These are phyloP conservation scores for Tolypocladium album DNA, from an alignment of 2,329 filamentous ascomycete genomes.

Conservation along the genomic window DNA sequence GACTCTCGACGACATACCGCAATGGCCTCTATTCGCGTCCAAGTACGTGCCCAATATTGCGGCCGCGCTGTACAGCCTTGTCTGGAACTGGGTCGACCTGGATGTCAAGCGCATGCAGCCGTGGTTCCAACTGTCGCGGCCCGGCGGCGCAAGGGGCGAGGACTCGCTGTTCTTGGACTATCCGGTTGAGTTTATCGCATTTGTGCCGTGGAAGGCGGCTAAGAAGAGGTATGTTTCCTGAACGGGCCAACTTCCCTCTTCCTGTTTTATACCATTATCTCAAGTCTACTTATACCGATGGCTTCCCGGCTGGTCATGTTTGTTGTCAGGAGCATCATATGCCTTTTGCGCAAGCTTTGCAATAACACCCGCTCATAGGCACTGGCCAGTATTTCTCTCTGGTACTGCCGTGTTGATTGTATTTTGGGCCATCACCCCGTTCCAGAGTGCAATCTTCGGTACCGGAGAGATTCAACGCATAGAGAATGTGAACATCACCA, in stretches of 20 bases:
- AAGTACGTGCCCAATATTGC: constrained; percentile 42
- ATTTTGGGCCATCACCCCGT: constrained; percentile 39
- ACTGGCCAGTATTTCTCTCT: constrained; percentile 6
- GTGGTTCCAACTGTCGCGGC: constrained; percentile 44
- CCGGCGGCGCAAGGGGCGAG: constrained; percentile 26
- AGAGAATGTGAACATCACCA: not conserved
- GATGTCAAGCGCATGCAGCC: constrained; percentile 49
- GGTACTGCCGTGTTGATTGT: constrained; percentile 28
- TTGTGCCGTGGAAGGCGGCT: constrained; percentile 19
- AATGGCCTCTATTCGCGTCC: constrained; percentile 26
- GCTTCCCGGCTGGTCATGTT: not conserved
- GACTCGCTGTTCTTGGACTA: constrained; percentile 43
- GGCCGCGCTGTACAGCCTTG: constrained; percentile 41
- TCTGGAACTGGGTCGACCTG: constrained; percentile 50
- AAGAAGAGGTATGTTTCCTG: constrained; percentile 14
- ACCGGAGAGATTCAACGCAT: constrained; percentile 17
- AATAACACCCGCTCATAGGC: not conserved
- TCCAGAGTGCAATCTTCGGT: constrained; percentile 44
- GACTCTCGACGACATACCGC: constrained; percentile 20
- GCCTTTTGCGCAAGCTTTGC: not conserved
- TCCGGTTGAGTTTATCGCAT: constrained; percentile 27
- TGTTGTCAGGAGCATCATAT: constrained; percentile 9
- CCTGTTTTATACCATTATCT: not conserved
- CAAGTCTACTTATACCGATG: not conserved
- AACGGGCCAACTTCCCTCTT: not conserved